Evolutionary conservation across 352 stramenopile species (phyloP), one percentile per base, ranked within the genome.

Genomic region (Phytophthora foliorum): DNA sequence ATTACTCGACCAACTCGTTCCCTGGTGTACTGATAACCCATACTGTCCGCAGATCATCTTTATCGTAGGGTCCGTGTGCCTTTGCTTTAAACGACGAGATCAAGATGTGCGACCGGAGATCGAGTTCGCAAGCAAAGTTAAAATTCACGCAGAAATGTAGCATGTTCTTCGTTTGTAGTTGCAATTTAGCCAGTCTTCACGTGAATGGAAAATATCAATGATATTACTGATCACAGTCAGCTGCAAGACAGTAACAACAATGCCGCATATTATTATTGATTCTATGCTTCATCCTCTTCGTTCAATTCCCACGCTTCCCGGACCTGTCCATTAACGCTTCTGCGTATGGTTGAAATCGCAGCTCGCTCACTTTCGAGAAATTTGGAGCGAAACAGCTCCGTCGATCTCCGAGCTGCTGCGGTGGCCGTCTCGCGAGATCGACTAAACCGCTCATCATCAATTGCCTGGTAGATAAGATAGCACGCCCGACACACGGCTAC

Each of bases 81-180:
- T 94, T 16, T 90, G 86, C 58, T 83, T 90, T 29, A 93, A 94
- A 66, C 77, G 86, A 36, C 64, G 86, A 42, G 84, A 94, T 45
- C 72, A 90, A 66, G 86, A 92, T 46, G 84, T 92, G 17, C 55
- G 84, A n/a, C 86, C 86, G 2, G 38, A 63, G 9, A 74, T 92
- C 22, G 68, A 69, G n/a, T 91, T 90, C 63, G 80, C 74, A 5
- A 79, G 67, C 45, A 85, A 87, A 65, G 80, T 86, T 29, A 75
- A 75, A 60, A 64, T 89, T 17, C 65, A 87, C 54, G 77, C 76
- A 17, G 69, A 77, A 62, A 72, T 74, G 48, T 77, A 77, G 16
- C 17, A 16, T 8, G 2, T n/a, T 55, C 29, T 42, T 52, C 17
- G n/a, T 17, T 48, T 27, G 19, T 48, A 16, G 38, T n/a, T n/a